phyloP scores from a whole-genome alignment of 148 eudicot species.

The Cornus florida region DNA sequence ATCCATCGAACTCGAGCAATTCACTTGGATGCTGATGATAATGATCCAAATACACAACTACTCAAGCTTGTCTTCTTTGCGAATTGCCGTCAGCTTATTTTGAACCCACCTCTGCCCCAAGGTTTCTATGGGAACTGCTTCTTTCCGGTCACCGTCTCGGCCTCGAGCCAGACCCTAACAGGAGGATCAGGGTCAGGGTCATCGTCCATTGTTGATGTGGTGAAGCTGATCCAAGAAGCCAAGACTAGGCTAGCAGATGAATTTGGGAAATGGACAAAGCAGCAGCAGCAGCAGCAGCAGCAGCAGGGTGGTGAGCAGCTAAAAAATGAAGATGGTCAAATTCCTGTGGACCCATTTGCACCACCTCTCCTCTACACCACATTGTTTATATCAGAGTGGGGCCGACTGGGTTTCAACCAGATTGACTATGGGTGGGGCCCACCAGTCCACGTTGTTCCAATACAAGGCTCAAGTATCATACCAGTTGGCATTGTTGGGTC shows the following conservation, averaged over 20 bases:
- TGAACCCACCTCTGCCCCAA: slow-evolving; percentile 23
- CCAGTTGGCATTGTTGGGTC: slow-evolving; percentile 32
- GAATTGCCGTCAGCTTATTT: slow-evolving; percentile 27
- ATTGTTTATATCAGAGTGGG: slow-evolving; percentile 41
- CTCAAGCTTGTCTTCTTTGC: slow-evolving; percentile 38
- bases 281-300: too few relatives aligned
- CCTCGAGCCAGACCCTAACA: slow-evolving; percentile 17
- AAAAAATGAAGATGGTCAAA: too few relatives aligned
- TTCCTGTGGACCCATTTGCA: slow-evolving; percentile 27
- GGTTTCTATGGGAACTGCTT: slow-evolving; percentile 44
- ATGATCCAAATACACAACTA: not conserved
- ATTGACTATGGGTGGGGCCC: slow-evolving; percentile 40
- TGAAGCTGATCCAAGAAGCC: slow-evolving; percentile 33
- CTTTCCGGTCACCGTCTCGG: slow-evolving; percentile 32
- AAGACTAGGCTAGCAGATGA: slow-evolving; percentile 19
- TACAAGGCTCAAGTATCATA: slow-evolving; percentile 30
- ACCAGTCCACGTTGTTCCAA: slow-evolving; percentile 31
- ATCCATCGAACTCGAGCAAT: slow-evolving; percentile 23
- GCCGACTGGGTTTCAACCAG: slow-evolving; percentile 33
- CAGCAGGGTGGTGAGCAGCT: not conserved
- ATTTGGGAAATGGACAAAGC: slow-evolving; percentile 23
- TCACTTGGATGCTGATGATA: not conserved
- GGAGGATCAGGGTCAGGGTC: not conserved
- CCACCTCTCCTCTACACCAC: slow-evolving; percentile 33
- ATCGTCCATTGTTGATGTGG: slow-evolving; percentile 17